Evolutionary conservation across 2,329 filamentous ascomycete genomes (phyloP).

Genomic region (Aureobasidium mangrovei): DNA sequence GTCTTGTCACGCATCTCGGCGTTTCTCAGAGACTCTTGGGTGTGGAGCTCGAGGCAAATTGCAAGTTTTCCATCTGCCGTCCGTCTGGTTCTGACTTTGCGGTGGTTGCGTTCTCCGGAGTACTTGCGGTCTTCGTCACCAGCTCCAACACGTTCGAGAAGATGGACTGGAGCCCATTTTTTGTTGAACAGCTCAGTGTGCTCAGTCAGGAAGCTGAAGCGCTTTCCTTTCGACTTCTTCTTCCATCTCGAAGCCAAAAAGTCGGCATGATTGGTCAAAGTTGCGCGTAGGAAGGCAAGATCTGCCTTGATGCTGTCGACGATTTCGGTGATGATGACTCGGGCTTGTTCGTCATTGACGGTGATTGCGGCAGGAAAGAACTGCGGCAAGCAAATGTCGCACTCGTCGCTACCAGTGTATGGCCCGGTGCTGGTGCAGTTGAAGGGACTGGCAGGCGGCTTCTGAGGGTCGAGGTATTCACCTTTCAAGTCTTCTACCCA

Average conservation of each 20-base stretch:
- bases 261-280: not conserved
- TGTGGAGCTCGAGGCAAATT: not conserved
- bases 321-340: not conserved
- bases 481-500: not conserved
- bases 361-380: not conserved
- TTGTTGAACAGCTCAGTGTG: not conserved
- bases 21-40: not conserved
- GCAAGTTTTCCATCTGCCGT: not conserved
- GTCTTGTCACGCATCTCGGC: not conserved
- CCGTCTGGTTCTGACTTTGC: not conserved
- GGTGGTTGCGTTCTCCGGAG: not conserved
- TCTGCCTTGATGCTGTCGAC: not conserved
- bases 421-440: not conserved
- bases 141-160: not conserved
- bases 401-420: not conserved
- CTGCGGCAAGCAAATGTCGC: not conserved
- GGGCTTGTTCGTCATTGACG: not conserved
- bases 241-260: not conserved
- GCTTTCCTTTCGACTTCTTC: not conserved
- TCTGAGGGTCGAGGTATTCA: not conserved
- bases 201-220: not conserved
- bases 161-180: not conserved
- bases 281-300: not conserved
- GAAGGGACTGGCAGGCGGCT: not conserved
- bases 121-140: not conserved